These are phyloP conservation scores for Cladosporium sp. DNA, from an alignment of 2,329 filamentous ascomycete species.

Conservation along the genomic window DNA sequence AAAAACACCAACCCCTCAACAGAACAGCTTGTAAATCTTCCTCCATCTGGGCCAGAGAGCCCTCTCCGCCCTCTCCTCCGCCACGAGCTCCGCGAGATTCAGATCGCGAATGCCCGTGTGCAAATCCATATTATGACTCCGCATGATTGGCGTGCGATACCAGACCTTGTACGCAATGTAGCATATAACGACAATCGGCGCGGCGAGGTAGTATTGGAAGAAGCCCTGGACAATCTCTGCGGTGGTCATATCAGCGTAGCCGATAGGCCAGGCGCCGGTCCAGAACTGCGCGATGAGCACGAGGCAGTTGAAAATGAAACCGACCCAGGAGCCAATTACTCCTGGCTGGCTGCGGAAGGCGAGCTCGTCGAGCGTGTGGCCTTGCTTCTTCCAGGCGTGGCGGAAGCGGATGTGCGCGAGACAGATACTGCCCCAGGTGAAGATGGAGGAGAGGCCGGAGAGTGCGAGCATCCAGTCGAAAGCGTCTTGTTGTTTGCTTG, in stretches of 20 bases:
- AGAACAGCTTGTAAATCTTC: slow-evolving; percentile 47
- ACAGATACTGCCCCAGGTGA: slow-evolving; percentile 82
- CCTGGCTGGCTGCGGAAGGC: slow-evolving; percentile 57
- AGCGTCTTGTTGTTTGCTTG: slow-evolving; percentile 55
- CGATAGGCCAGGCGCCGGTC: slow-evolving; percentile 21
- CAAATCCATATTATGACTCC: slow-evolving; percentile 74
- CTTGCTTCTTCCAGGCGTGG: slow-evolving; percentile 64
- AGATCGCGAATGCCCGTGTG: slow-evolving; percentile 81
- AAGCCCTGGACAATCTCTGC: slow-evolving; percentile 21
- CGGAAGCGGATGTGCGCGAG: slow-evolving; percentile 92
- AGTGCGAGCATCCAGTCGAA: slow-evolving; percentile 78
- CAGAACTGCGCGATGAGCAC: slow-evolving; percentile 47
- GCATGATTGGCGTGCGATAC: slow-evolving; percentile 48
- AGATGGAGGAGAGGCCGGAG: slow-evolving; percentile 68
- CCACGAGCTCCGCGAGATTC: slow-evolving; percentile 72
- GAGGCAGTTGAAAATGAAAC: slow-evolving; percentile 50
- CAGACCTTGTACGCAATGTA: slow-evolving; percentile 32
- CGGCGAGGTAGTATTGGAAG: slow-evolving; percentile 32
- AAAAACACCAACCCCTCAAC: too few species aligned
- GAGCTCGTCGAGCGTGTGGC: slow-evolving; percentile 62
- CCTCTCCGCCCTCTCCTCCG: slow-evolving; percentile 74
- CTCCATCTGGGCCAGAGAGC: slow-evolving; percentile 49
- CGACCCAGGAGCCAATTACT: slow-evolving; percentile 59
- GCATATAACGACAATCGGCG: slow-evolving; percentile 29
- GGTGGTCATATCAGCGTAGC: slow-evolving; percentile 19